Percentiles rank a stretch among this genome's conserved stretches.
Evolutionary conservation across 2,329 filamentous ascomycete genomes (phyloP).

Genomic region (Decorospora gaudefroyi): DNA sequence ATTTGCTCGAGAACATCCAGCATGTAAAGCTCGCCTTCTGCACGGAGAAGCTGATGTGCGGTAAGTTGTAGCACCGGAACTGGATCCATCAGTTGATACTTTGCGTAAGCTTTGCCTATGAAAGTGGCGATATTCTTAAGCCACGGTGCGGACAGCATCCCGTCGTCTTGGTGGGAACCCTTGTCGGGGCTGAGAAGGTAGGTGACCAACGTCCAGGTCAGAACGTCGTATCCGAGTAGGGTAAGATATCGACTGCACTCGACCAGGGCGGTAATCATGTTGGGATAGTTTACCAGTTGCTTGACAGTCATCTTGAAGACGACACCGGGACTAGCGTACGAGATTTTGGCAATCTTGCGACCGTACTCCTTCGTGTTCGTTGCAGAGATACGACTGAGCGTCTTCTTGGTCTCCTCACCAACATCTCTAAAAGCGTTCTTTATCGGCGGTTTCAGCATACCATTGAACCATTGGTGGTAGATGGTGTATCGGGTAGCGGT

Average conservation of each 20-base stretch:
- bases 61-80: constrained; percentile 89
- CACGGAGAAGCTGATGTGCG: constrained; percentile 73
- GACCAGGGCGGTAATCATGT: constrained; percentile 91
- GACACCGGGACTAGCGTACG: constrained; percentile 84
- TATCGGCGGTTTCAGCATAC: constrained; percentile 64
- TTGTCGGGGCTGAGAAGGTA: constrained; percentile 63
- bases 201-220: constrained; percentile 90
- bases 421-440: constrained; percentile 77
- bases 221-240: constrained; percentile 85
- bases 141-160: constrained; percentile 86
- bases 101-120: constrained; percentile 84
- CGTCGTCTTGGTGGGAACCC: constrained; percentile 64
- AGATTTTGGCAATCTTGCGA: constrained; percentile 86
- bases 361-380: constrained; percentile 87
- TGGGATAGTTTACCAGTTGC: constrained; percentile 92
- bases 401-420: constrained; percentile 76
- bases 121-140: constrained; percentile 88
- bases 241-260: constrained; percentile 96
- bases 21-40: constrained; percentile 82
- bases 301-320: constrained; percentile 88
- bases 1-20: constrained; percentile 90
- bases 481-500: constrained; percentile 79
- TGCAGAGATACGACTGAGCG: constrained; percentile 86
- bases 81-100: constrained; percentile 81
- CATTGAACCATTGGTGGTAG: constrained; percentile 84